phyloP scores from a whole-genome alignment of 1,284 basidiomycete species.

The Porogramme epimiltina region DNA sequence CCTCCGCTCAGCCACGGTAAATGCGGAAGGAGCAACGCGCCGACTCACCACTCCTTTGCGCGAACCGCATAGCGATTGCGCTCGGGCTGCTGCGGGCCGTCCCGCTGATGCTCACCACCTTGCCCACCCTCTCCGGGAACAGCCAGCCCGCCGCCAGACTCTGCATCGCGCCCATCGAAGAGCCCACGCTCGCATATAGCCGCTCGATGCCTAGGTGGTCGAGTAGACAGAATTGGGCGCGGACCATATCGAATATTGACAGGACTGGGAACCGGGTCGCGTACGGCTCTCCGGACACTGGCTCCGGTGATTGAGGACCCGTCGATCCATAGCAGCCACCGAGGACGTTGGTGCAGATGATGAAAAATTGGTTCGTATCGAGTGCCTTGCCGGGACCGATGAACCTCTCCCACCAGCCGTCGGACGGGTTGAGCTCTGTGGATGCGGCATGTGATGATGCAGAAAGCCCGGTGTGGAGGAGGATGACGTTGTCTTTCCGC shows the following conservation, averaged over 20 bases:
- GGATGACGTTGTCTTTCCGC: constrained; percentile 84
- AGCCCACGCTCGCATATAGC: constrained; percentile 92
- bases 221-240: constrained; percentile 87
- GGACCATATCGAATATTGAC: constrained; percentile 96
- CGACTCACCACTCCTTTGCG: constrained; percentile 86
- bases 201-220: constrained; percentile 85
- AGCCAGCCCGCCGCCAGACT: constrained; percentile 95
- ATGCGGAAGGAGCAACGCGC: neutral
- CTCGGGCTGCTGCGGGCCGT: constrained; percentile 90
- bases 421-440: constrained; percentile 73
- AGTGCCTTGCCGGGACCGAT: constrained; percentile 94
- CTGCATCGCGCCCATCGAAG: constrained; percentile 98
- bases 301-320: constrained; percentile 84
- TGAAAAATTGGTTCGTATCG: constrained; percentile 91
- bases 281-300: constrained; percentile 70
- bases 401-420: constrained; percentile 99
- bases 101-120: constrained; percentile 92
- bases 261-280: constrained; percentile 92
- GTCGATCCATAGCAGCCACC: constrained; percentile 98
- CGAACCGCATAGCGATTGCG: constrained; percentile 94
- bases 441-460: constrained; percentile 96
- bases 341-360: constrained; percentile 97
- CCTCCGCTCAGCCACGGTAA: constrained; percentile 8
- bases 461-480: constrained; percentile 96
- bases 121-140: constrained; percentile 86